These are phyloP conservation scores for Amesomyces nigricolor DNA, from an alignment of 2,329 filamentous ascomycete genomes.

Conservation along the genomic window DNA sequence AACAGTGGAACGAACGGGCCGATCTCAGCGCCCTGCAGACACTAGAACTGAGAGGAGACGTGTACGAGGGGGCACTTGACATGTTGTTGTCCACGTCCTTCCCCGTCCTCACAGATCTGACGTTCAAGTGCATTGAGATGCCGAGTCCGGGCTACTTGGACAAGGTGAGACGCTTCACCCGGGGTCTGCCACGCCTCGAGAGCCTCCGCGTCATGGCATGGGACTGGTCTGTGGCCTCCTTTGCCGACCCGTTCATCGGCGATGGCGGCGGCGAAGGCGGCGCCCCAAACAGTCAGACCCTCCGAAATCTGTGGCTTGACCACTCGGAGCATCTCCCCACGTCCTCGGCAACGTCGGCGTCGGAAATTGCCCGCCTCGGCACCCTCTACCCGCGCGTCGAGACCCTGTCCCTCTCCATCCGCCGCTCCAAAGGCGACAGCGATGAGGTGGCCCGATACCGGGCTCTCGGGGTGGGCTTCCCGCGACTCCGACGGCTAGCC, in stretches of 20 bases:
- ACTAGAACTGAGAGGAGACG: not conserved
- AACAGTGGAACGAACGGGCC: not conserved
- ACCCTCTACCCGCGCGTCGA: not conserved
- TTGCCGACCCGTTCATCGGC: not conserved
- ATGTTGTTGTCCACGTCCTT: not conserved
- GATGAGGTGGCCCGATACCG: not conserved
- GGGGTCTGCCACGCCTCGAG: not conserved
- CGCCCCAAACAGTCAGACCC: not conserved
- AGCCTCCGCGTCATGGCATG: not conserved
- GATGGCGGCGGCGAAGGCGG: not conserved
- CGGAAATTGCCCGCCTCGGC: not conserved
- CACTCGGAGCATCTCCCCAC: not conserved
- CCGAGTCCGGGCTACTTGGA: not conserved
- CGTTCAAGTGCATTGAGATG: not conserved
- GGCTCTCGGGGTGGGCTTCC: not conserved
- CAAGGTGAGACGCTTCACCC: not conserved
- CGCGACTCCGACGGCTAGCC: not conserved
- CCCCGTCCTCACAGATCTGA: not conserved
- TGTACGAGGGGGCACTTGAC: not conserved
- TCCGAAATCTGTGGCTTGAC: conserved; percentile 4
- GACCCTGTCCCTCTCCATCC: not conserved
- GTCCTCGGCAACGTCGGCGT: not conserved
- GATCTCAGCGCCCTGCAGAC: not conserved
- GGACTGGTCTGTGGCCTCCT: conserved; percentile 4
- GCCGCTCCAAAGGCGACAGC: not conserved